A percentile compares a stretch with the other conserved stretches of the same genome.
Conservation (phyloP, 2,329 filamentous ascomycete genomes). For the Trichophyton rubrum region DNA sequence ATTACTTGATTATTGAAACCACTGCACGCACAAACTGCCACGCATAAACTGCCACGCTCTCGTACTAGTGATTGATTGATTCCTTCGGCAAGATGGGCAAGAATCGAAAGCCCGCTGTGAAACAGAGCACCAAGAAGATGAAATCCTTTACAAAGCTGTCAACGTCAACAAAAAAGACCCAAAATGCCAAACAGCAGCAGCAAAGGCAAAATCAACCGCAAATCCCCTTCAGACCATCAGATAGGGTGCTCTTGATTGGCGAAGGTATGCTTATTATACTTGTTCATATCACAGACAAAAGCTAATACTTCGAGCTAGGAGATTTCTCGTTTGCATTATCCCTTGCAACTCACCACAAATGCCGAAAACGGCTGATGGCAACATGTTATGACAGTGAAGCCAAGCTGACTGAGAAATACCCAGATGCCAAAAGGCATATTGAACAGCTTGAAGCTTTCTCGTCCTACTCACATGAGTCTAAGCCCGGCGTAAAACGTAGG, state of each 20-base stretch:
- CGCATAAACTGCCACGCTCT: too few relatives aligned
- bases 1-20: background rate
- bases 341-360: conserved; percentile 30
- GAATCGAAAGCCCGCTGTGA: conserved; percentile 15
- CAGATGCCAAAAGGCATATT: conserved; percentile 52
- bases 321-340: conserved; percentile 39
- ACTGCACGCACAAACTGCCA: background rate
- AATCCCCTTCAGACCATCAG: conserved; percentile 30
- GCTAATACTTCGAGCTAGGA: conserved; percentile 18
- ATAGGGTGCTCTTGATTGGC: conserved; percentile 34
- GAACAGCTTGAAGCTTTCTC: conserved; percentile 24
- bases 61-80: background rate
- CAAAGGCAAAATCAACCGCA: conserved; percentile 20
- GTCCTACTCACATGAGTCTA: background rate
- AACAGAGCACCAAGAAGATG: conserved; percentile 19
- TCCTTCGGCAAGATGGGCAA: conserved; percentile 16
- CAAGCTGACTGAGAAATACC: conserved; percentile 57
- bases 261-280: conserved; percentile 28
- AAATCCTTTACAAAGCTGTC: conserved; percentile 19
- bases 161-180: conserved; percentile 9
- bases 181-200: background rate
- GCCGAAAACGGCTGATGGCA: conserved; percentile 27
- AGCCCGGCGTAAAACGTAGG: conserved; percentile 14
- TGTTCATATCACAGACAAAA: background rate
- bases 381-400: conserved; percentile 36